Evolutionary conservation across 148 eudicot species (phyloP).

Genomic region (Polygonum aviculare): DNA sequence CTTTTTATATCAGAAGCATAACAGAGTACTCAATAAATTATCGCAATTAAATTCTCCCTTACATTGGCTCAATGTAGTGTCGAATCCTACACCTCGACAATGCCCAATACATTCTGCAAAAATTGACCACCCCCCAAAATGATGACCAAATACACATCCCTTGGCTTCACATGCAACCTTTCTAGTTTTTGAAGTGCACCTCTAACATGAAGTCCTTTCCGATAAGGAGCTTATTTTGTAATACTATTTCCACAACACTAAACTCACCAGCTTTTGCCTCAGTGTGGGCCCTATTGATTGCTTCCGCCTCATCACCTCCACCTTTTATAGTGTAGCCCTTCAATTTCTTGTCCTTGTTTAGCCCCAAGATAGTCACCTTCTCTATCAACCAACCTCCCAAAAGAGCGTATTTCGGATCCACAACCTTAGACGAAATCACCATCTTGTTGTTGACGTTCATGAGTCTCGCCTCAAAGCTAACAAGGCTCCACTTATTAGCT

Average conservation of each 20-base stretch:
- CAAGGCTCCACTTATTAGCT: conserved; percentile 27
- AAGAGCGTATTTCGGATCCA: conserved; percentile 26
- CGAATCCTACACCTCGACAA: no score
- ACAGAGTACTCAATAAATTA: no score
- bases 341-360: conserved; percentile 16
- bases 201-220: conserved; percentile 10
- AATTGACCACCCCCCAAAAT: no score
- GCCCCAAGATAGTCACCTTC: conserved; percentile 39
- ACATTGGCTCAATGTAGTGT: no score
- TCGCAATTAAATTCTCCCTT: no score
- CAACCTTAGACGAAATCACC: conserved; percentile 25
- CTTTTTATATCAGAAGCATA: no score
- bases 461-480: conserved; percentile 18
- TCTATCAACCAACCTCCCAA: conserved; percentile 29
- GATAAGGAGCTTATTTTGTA: conserved; percentile 10
- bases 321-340: conserved; percentile 15
- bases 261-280: conserved; percentile 16
- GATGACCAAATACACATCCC: not conserved
- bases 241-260: conserved; percentile 31
- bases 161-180: not conserved
- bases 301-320: not conserved
- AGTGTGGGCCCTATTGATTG: conserved; percentile 6
- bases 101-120: no score
- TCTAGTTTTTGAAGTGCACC: conserved; percentile 9
- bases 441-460: not conserved